Evolutionary conservation across 768 basidiomycete species (phyloP).

Genomic region (Leccinum subgranulosum): DNA sequence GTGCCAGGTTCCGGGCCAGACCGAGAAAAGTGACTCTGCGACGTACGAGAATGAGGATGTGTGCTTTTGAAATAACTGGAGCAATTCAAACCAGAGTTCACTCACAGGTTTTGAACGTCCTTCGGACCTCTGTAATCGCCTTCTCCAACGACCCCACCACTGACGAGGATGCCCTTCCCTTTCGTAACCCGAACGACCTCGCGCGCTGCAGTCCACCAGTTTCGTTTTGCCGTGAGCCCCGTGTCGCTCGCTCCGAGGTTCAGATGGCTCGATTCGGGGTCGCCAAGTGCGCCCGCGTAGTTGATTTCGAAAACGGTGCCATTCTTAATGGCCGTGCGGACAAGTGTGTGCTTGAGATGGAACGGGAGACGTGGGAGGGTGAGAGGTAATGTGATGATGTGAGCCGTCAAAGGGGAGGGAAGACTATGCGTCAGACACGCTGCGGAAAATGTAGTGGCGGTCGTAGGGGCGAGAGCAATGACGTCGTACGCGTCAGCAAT

Average conservation of each 20-base stretch:
- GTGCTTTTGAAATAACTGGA: background rate
- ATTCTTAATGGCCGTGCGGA: slow-evolving; percentile 77
- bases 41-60: background rate
- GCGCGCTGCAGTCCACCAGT: slow-evolving; percentile 80
- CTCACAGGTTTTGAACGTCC: slow-evolving; percentile 77
- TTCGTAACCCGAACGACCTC: slow-evolving; percentile 80
- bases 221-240: slow-evolving; percentile 58
- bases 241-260: slow-evolving; percentile 50
- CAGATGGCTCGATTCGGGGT: slow-evolving; percentile 44
- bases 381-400: slow-evolving; percentile 78
- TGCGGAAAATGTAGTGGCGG: slow-evolving; percentile 64
- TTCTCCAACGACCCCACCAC: slow-evolving; percentile 60
- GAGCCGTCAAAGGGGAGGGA: slow-evolving; percentile 73
- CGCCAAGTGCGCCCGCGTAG: slow-evolving; percentile 71
- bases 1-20: slow-evolving; percentile 64
- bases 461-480: slow-evolving; percentile 72
- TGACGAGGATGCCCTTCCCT: slow-evolving; percentile 72
- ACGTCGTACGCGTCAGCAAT: slow-evolving; percentile 71
- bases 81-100: slow-evolving; percentile 1
- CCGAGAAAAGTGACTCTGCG: slow-evolving; percentile 66
- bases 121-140: slow-evolving; percentile 66
- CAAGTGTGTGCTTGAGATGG: slow-evolving; percentile 78
- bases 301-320: slow-evolving; percentile 81
- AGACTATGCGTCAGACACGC: slow-evolving; percentile 79
- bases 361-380: slow-evolving; percentile 76